Evolutionary conservation across 2,329 filamentous ascomycete species (phyloP), one percentile per base, ranked within the genome.

Genomic region (Lasiodiplodia sp.): DNA sequence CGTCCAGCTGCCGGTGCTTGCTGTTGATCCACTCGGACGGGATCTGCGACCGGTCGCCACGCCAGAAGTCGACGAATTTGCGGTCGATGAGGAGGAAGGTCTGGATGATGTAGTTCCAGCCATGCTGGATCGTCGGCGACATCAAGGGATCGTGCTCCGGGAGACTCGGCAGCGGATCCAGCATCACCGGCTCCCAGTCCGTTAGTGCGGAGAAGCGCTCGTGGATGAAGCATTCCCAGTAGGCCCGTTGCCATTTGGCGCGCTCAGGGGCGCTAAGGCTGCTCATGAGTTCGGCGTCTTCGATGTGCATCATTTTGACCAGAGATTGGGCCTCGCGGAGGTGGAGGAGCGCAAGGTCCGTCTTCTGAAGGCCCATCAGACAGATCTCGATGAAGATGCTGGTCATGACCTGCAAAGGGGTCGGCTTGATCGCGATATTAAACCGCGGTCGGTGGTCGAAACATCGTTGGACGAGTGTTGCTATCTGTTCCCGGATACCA

Each of bases 311-410:
- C 60, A 64, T 64, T n/a, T 64, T 64, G 44, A 64, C 47, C 78
- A 95, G 83, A 6, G 92, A 94, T 1, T 89, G 90, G 6, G 91
- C 91, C 78, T 96, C 92, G 31, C 92, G 88, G 11, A 95, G 82
- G 76, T 93, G 89, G 75, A 89, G 94, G 92, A 92, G 95, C 1
- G 91, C 92, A 77, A 89, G 89, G 71, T 91, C 89, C 76, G 94
- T 91, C 76, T 89, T 84, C 71, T 93, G 91, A 57, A 92, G 81
- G 47, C 88, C 90, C 70, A 91, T 90, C 76, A 91, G 88, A 69
- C 89, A 90, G 47, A 87, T 90, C 73, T 92, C 94, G 31, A 95
- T 78, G 77, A 95, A 94, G 78, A 92, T 93, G 66, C 90, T 93
- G n/a, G 91, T 93, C 69, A 89, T 88, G 14, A 92, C 75, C 7